Base-by-base conservation (phyloP, 352 stramenopile species). In the Globisporangium emineosum region DNA sequence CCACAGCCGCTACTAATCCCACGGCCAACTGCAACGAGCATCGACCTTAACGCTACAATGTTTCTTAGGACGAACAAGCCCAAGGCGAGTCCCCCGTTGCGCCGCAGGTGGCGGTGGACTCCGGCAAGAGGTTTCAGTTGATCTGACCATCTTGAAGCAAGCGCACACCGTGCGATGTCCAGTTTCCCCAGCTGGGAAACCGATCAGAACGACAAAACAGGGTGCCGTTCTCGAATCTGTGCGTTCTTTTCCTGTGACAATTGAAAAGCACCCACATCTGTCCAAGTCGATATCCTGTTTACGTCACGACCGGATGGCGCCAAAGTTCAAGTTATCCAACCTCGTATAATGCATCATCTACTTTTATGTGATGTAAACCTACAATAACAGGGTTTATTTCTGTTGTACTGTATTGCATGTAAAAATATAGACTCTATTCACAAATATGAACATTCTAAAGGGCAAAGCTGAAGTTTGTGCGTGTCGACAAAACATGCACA, bases 401-500 rank as follows among this genome's bases (percentile, higher is more conserved):
- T n/a, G n/a, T n/a, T n/a, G n/a, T n/a, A n/a, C n/a, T n/a, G n/a
- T n/a, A n/a, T n/a, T n/a, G n/a, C n/a, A n/a, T n/a, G n/a, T n/a
- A n/a, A n/a, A n/a, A n/a, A n/a, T n/a, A n/a, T n/a, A n/a, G n/a
- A n/a, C n/a, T n/a, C n/a, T 0, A 33, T 21, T 21, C n/a, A n/a
- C 1, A 10, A n/a, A n/a, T n/a, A n/a, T n/a, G n/a, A n/a, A n/a
- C n/a, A n/a, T n/a, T n/a, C n/a, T n/a, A n/a, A n/a, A n/a, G n/a
- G n/a, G 9, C n/a, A 55, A 67, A 67, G 23, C 62, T 67, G 62
- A 67, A 67, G 30, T 67, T 67, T 65, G 35, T n/a, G 47, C 37
- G 47, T 23, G 27, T 25, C 49, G 37, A 50, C 47, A 42, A 27
- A 37, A 32, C 45, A 55, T 43, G 35, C 62, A 64, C 52, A 63